phyloP scores from a whole-genome alignment of 148 eudicot genomes.

The Bassia scoparia region DNA sequence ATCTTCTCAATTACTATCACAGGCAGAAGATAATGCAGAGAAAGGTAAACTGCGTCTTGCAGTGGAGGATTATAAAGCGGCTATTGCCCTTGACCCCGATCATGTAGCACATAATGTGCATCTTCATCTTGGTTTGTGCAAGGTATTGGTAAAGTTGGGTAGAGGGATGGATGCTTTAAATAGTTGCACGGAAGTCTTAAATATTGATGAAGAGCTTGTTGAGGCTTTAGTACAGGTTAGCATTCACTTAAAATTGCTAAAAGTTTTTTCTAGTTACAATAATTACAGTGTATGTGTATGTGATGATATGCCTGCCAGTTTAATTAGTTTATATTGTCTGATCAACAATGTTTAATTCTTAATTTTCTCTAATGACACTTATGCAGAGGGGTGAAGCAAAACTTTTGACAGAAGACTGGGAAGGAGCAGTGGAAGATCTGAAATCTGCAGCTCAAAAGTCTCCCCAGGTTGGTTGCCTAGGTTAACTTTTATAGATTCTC shows the following conservation, averaged over 20 bases:
- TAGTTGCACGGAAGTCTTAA: constrained; percentile 66
- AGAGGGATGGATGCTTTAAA: constrained; percentile 81
- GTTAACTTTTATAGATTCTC: background rate
- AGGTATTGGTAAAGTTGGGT: constrained; percentile 79
- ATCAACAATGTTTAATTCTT: background rate
- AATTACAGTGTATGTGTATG: background rate
- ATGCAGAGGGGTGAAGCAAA: constrained; percentile 92
- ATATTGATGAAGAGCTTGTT: constrained; percentile 70
- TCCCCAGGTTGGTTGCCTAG: constrained; percentile 61
- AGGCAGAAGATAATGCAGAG: constrained; percentile 76
- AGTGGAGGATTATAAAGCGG: constrained; percentile 82
- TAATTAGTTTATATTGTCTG: background rate
- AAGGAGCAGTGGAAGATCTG: constrained; percentile 88
- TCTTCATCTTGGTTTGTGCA: constrained; percentile 90
- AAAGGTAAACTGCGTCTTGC: constrained; percentile 89
- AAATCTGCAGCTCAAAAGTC: constrained; percentile 88
- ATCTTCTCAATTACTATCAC: constrained; percentile 4
- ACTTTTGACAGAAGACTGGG: constrained; percentile 80
- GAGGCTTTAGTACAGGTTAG: constrained; percentile 81
- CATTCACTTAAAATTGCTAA: constrained; percentile 3
- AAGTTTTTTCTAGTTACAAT: background rate
- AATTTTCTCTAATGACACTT: constrained; percentile 21
- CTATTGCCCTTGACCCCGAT: constrained; percentile 77
- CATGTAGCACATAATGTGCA: constrained; percentile 80
- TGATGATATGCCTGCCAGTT: background rate